Percentiles rank a stretch among this genome's conserved stretches.
phyloP scores from a whole-genome alignment of 192 early-diverging fungal genomes.

The Thamnidium elegans region DNA sequence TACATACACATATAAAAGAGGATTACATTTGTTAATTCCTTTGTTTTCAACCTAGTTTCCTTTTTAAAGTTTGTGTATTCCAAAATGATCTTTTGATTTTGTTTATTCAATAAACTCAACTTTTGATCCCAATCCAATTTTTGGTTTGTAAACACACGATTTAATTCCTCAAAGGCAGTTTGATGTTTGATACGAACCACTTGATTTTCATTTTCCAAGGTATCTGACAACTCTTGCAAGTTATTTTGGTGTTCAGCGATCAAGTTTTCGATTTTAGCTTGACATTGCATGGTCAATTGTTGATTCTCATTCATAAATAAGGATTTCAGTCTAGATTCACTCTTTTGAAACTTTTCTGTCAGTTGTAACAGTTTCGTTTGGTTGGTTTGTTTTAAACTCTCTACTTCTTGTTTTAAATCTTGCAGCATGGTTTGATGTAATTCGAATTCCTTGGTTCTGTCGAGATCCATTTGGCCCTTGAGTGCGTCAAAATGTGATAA shows the following conservation, averaged over 20 bases:
- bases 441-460: background rate
- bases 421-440: background rate
- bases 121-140: background rate
- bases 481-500: slow-evolving; percentile 1
- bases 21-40: slow-evolving; percentile 1
- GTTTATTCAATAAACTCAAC: background rate
- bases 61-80: background rate
- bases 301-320: slow-evolving; percentile 11
- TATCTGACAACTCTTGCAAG: background rate
- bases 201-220: slow-evolving; percentile 9
- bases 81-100: background rate
- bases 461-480: background rate
- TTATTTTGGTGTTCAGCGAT: slow-evolving; percentile 9
- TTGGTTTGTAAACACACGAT: background rate
- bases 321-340: background rate
- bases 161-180: background rate
- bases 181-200: slow-evolving; percentile 4
- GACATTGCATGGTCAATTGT: slow-evolving; percentile 15
- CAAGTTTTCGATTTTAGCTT: slow-evolving; percentile 19
- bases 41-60: background rate
- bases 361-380: background rate
- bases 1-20: too few relatives aligned
- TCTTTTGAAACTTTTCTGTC: background rate
- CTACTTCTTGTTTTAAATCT: background rate
- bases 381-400: slow-evolving; percentile 1